Evolutionary conservation across 768 basidiomycete species (phyloP).

Genomic region (Suillus hirtellus): DNA sequence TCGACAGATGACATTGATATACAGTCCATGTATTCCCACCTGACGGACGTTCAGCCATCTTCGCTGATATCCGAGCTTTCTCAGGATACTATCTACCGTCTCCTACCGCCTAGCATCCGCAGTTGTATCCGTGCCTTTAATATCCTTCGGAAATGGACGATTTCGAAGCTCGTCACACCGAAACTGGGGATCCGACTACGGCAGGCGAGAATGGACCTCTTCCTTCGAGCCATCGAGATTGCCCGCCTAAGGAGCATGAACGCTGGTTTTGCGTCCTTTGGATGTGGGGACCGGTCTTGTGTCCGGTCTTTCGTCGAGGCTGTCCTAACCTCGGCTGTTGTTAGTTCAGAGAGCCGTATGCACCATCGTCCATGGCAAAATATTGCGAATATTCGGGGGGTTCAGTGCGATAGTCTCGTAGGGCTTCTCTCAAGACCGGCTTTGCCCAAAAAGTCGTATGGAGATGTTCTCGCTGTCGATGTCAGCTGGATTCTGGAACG

Average conservation of each 20-base stretch:
- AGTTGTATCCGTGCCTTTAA: conserved; percentile 76
- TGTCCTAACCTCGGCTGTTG: conserved; percentile 69
- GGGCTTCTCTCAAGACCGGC: conserved; percentile 55
- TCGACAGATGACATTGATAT: conserved; percentile 68
- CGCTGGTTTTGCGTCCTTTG: conserved; percentile 30
- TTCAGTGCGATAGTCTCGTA: conserved; percentile 59
- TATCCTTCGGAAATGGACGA: conserved; percentile 78
- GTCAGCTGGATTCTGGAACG: conserved; percentile 84
- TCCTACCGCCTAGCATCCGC: conserved; percentile 74
- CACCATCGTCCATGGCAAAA: conserved; percentile 79
- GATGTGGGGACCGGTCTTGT: conserved; percentile 57
- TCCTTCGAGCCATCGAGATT: conserved; percentile 73
- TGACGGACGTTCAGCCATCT: conserved; percentile 74
- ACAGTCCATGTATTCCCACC: conserved; percentile 73
- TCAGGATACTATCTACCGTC: conserved; percentile 70
- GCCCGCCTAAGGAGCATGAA: conserved; percentile 63
- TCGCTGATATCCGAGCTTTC: conserved; percentile 67
- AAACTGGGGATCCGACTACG: conserved; percentile 62
- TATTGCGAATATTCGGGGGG: conserved; percentile 62
- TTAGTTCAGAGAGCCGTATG: conserved; percentile 78
- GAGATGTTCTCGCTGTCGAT: conserved; percentile 65
- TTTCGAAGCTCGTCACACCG: conserved; percentile 66
- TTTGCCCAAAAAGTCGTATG: conserved; percentile 43
- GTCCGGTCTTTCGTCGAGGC: conserved; percentile 82
- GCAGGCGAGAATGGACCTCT: conserved; percentile 71